Percentiles rank a stretch among this genome's conserved stretches.
phyloP scores from a whole-genome alignment of 2,329 filamentous ascomycete species.

The Alternaria triticina region DNA sequence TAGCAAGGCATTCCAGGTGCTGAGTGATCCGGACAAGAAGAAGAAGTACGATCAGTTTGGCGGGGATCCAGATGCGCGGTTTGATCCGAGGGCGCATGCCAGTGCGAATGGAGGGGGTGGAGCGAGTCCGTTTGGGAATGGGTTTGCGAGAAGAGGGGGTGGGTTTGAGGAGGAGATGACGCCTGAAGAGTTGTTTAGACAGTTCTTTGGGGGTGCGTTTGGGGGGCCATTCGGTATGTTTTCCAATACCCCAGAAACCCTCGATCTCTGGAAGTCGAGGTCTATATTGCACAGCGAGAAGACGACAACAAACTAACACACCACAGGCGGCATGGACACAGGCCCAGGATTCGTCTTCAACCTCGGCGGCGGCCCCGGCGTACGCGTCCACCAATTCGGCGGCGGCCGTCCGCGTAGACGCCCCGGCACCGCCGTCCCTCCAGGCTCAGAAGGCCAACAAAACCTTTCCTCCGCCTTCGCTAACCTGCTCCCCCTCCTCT shows the following conservation, averaged over 20 bases:
- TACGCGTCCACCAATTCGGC: conserved; percentile 95
- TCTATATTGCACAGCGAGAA: neutral
- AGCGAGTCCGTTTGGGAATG: conserved; percentile 66
- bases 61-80: conserved; percentile 89
- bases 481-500: conserved; percentile 82
- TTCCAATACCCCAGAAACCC: neutral
- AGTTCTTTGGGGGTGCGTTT: conserved; percentile 85
- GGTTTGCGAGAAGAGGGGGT: conserved; percentile 63
- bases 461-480: conserved; percentile 63
- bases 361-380: conserved; percentile 86
- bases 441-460: conserved; percentile 58
- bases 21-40: conserved; percentile 93
- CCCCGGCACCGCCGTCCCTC: conserved; percentile 64
- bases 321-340: conserved; percentile 69
- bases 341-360: conserved; percentile 95
- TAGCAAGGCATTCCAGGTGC: conserved; percentile 86
- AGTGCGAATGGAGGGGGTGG: conserved; percentile 48
- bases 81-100: conserved; percentile 66
- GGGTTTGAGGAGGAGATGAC: conserved; percentile 92
- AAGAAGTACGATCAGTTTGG: conserved; percentile 87
- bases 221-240: conserved; percentile 71
- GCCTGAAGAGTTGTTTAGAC: conserved; percentile 94
- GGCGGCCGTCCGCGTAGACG: conserved; percentile 77
- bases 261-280: neutral
- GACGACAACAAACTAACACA: neutral